These are phyloP conservation scores for Fusarium pininemorale DNA, from an alignment of 2,329 filamentous ascomycete genomes.

Conservation along the genomic window DNA sequence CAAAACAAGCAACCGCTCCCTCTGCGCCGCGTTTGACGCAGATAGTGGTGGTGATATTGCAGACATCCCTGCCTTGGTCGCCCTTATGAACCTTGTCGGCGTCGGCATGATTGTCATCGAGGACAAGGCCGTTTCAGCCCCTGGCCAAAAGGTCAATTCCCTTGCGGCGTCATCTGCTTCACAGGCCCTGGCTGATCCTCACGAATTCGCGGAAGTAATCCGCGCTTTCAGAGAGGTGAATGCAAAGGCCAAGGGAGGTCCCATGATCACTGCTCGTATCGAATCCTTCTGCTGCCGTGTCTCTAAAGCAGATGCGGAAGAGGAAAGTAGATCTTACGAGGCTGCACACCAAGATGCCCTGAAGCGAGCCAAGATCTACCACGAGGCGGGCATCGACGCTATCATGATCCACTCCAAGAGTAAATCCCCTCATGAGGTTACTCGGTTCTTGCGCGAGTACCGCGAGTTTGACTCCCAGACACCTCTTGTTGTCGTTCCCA, in stretches of 20 bases:
- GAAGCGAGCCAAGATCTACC: conserved; percentile 7
- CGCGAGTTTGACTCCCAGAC: neutral
- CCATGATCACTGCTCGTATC: conserved; percentile 1
- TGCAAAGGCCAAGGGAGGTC: neutral
- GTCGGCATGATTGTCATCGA: conserved; percentile 18
- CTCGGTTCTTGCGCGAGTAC: conserved; percentile 8
- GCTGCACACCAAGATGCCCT: conserved; percentile 1
- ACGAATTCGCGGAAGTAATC: conserved; percentile 6
- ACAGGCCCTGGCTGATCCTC: conserved; percentile 5
- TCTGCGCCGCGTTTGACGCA: conserved; percentile 15
- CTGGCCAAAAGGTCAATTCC: conserved; percentile 15
- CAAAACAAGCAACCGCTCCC: conserved; percentile 6
- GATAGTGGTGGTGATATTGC: conserved; percentile 11
- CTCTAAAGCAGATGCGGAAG: neutral
- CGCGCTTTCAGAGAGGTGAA: neutral
- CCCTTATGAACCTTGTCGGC: conserved; percentile 6
- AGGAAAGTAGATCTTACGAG: neutral
- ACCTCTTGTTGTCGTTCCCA: conserved; percentile 3
- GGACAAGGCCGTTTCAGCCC: conserved; percentile 16
- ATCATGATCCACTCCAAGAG: conserved; percentile 24
- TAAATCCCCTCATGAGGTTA: conserved; percentile 6
- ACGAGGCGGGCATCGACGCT: conserved; percentile 11
- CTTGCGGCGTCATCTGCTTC: conserved; percentile 11
- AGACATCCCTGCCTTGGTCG: conserved; percentile 13
- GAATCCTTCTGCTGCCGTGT: conserved; percentile 1